Conservation (phyloP, 2,329 filamentous ascomycete species). For the Paracamarosporium sp. region DNA sequence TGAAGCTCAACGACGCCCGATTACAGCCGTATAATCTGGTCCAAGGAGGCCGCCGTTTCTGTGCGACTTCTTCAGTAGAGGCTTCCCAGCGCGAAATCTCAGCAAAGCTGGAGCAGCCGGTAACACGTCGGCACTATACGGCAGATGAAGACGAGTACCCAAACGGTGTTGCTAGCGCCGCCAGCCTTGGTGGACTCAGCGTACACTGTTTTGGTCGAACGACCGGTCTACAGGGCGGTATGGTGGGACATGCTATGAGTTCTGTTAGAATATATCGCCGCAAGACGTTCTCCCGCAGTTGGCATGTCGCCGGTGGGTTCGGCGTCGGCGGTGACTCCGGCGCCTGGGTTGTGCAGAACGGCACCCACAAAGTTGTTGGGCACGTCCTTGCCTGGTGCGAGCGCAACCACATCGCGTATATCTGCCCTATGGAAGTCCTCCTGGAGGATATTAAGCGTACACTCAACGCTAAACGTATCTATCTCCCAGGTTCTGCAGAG, state of each 20-base stretch:
- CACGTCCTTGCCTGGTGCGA: conserved; percentile 90
- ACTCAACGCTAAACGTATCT: conserved; percentile 72
- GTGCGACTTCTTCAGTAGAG: conserved; percentile 26
- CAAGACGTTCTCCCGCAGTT: conserved; percentile 76
- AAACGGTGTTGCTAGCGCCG: conserved; percentile 64
- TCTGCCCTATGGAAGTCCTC: conserved; percentile 92
- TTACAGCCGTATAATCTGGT: conserved; percentile 76
- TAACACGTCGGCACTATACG: conserved; percentile 41
- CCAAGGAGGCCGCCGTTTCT: conserved; percentile 56
- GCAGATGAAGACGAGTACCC: conserved; percentile 56
- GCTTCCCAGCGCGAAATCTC: conserved; percentile 38
- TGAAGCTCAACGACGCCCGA: conserved; percentile 77
- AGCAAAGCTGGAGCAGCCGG: conserved; percentile 40
- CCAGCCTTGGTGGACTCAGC: conserved; percentile 72
- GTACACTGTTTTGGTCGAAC: conserved; percentile 92
- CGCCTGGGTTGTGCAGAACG: conserved; percentile 87
- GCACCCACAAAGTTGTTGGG: conserved; percentile 80
- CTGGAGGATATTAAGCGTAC: conserved; percentile 84
- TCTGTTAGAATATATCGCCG: conserved; percentile 89
- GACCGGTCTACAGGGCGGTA: conserved; percentile 79
- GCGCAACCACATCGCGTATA: conserved; percentile 82
- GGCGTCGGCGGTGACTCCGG: conserved; percentile 87
- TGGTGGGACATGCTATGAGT: conserved; percentile 78
- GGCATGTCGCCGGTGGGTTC: conserved; percentile 67
- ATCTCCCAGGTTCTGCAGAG: conserved; percentile 66